Conservation (phyloP, 805 yeast genomes). For the Yarrowia keelungensis region DNA sequence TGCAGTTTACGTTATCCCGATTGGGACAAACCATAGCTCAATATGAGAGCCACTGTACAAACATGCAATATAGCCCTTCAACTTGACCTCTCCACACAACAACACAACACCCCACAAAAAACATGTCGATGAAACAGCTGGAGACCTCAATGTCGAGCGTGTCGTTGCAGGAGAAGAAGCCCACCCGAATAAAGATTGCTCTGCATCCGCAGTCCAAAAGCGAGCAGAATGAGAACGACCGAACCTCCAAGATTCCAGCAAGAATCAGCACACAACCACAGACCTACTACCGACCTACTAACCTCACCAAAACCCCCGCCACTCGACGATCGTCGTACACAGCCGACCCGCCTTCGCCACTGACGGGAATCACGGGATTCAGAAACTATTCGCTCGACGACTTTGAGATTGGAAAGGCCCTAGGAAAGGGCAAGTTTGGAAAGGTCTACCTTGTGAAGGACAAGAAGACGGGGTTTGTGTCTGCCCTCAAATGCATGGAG, state of each 20-base stretch:
- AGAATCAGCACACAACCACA: conserved; percentile 29
- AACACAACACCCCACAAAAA: conserved; percentile 12
- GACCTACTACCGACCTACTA: conserved; percentile 27
- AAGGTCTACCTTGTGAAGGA: conserved; percentile 89
- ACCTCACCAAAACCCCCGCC: conserved; percentile 25
- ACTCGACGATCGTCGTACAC: conserved; percentile 8
- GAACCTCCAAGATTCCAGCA: conserved; percentile 7
- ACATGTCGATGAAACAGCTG: conserved; percentile 42
- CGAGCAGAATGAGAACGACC: conserved; percentile 25
- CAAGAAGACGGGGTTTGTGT: conserved; percentile 72
- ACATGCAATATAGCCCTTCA: not conserved
- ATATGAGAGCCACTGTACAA: conserved; percentile 10
- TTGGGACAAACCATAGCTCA: conserved; percentile 8
- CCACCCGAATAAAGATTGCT: conserved; percentile 32
- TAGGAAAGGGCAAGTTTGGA: conserved; percentile 95
- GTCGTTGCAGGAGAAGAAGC: conserved; percentile 42
- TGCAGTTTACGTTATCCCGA: conserved; percentile 23
- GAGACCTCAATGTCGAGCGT: conserved; percentile 43
- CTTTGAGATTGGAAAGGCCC: conserved; percentile 83
- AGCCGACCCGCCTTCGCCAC: conserved; percentile 39
- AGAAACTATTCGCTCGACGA: conserved; percentile 58
- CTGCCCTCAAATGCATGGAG: conserved; percentile 92
- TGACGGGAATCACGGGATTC: conserved; percentile 43
- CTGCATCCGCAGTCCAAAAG: conserved; percentile 37
- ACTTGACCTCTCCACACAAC: not conserved